Evolutionary conservation across 1,284 basidiomycete genomes (phyloP).

Genomic region (Sanghuangporus weigelae): DNA sequence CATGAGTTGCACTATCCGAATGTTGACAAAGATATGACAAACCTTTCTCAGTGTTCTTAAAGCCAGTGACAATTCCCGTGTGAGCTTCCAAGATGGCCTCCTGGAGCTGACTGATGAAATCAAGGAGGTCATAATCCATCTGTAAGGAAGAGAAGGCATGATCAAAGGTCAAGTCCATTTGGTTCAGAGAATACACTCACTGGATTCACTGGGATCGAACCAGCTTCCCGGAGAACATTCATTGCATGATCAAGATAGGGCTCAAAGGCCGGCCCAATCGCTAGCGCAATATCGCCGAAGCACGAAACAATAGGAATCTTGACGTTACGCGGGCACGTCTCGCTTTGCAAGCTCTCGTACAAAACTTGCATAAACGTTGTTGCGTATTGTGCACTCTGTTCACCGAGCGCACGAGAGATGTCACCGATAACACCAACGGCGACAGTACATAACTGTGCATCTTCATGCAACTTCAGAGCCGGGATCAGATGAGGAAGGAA

Average conservation of each 20-base stretch:
- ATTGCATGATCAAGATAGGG: conserved; percentile 90
- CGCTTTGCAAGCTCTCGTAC: conserved; percentile 88
- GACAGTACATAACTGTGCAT: conserved; percentile 92
- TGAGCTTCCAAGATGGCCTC: conserved; percentile 98
- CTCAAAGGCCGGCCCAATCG: conserved; percentile 83
- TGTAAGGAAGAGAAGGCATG: conserved; percentile 25
- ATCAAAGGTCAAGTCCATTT: neutral
- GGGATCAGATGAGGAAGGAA: conserved; percentile 90
- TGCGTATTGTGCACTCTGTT: conserved; percentile 79
- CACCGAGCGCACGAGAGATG: conserved; percentile 88
- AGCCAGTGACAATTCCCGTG: conserved; percentile 88
- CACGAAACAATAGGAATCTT: conserved; percentile 95
- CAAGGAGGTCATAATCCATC: conserved; percentile 86
- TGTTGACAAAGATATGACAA: conserved; percentile 19
- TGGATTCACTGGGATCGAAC: conserved; percentile 79
- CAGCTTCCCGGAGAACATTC: conserved; percentile 89
- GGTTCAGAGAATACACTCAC: conserved; percentile 40
- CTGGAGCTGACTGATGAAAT: conserved; percentile 87
- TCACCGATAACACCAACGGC: conserved; percentile 96
- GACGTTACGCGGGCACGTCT: conserved; percentile 88
- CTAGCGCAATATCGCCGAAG: conserved; percentile 96
- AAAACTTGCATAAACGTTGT: conserved; percentile 88
- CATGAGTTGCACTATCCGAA: conserved; percentile 1
- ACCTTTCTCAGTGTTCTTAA: conserved; percentile 83
- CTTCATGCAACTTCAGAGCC: conserved; percentile 90